Conservation (phyloP, 257 asterid genomes). For the Nemophila menziesii region DNA sequence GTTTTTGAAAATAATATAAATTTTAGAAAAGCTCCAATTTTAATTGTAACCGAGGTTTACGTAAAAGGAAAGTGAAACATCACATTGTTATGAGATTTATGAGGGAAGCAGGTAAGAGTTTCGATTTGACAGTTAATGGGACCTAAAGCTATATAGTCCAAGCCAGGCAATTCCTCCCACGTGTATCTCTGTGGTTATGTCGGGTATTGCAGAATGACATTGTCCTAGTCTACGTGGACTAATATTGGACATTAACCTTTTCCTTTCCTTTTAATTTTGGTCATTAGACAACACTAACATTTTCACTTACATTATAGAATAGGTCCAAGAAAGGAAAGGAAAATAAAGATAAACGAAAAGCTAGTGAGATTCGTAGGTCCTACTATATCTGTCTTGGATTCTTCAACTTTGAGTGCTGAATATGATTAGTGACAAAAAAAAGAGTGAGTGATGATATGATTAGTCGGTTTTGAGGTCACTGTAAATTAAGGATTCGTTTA, state of each 20-base stretch:
- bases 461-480: too few species aligned
- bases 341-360: background rate
- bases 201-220: background rate
- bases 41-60: too few species aligned
- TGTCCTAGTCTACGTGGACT: background rate
- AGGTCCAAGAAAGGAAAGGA: background rate
- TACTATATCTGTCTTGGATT: background rate
- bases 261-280: too few species aligned
- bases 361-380: background rate
- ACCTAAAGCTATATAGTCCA: background rate
- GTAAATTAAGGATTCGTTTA: too few species aligned
- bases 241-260: too few species aligned
- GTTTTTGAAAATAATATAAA: too few species aligned
- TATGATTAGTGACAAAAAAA: too few species aligned
- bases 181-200: background rate
- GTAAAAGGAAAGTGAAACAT: too few species aligned
- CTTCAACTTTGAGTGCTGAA: background rate
- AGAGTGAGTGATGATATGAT: too few species aligned
- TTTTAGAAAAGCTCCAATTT: too few species aligned
- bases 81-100: too few species aligned
- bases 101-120: background rate
- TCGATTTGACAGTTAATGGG: background rate
- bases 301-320: background rate
- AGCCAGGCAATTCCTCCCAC: background rate
- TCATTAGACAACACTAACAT: too few species aligned